phyloP scores from a whole-genome alignment of 2,329 filamentous ascomycete species.

The Penicillium decumbens region DNA sequence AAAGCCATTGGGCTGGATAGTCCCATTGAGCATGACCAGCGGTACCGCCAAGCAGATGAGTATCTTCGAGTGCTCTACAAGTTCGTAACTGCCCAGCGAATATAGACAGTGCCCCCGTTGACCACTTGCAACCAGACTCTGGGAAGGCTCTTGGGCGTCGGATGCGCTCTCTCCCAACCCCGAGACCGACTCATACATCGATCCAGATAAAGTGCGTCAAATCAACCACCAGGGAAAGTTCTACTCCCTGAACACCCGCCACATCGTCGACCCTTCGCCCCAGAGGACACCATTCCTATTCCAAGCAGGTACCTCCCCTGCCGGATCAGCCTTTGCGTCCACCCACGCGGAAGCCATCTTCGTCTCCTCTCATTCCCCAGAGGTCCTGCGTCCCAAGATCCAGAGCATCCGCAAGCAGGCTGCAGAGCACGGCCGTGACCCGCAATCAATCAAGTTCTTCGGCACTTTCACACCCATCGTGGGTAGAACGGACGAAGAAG shows the following conservation, averaged over 20 bases:
- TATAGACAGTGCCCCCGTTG: neutral
- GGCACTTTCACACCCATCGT: slow-evolving; percentile 50
- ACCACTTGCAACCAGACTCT: slow-evolving; percentile 39
- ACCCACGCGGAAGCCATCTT: slow-evolving; percentile 60
- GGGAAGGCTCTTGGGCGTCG: slow-evolving; percentile 55
- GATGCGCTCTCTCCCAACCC: slow-evolving; percentile 54
- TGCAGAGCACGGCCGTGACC: slow-evolving; percentile 51
- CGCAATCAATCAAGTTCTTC: slow-evolving; percentile 55
- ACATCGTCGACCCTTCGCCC: slow-evolving; percentile 53
- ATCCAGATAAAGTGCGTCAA: slow-evolving; percentile 55
- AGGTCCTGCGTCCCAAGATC: slow-evolving; percentile 49
- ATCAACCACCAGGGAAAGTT: slow-evolving; percentile 60
- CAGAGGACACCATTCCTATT: slow-evolving; percentile 56
- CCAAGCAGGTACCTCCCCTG: slow-evolving; percentile 57
- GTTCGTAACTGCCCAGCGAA: slow-evolving; percentile 27
- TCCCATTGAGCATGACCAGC: slow-evolving; percentile 57
- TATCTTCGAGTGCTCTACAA: slow-evolving; percentile 61
- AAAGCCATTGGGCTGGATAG: slow-evolving; percentile 58
- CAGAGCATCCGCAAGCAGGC: slow-evolving; percentile 52
- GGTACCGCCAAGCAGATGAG: slow-evolving; percentile 59
- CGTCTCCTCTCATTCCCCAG: slow-evolving; percentile 52
- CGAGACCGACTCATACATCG: slow-evolving; percentile 53
- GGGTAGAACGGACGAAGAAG: slow-evolving; percentile 51
- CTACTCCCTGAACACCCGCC: slow-evolving; percentile 44
- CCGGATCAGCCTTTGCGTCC: slow-evolving; percentile 54